Base-by-base conservation (phyloP, 2,329 filamentous ascomycete genomes). In the Ceratocystis colombiana region DNA sequence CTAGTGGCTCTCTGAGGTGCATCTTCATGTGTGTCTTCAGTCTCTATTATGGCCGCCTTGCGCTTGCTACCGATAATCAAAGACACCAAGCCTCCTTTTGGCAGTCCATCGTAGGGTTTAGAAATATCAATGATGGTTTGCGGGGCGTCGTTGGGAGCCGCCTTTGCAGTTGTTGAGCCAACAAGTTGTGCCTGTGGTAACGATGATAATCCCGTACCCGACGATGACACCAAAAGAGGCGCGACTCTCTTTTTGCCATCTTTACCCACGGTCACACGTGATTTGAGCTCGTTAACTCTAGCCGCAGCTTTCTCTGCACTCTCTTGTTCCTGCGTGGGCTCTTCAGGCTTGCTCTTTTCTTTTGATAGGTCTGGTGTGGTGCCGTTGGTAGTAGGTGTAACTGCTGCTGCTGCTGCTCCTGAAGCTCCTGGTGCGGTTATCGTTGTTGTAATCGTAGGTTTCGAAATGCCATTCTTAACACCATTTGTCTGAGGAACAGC, bases 231-330 rank as follows among this genome's bases (percentile, higher is more conserved):
- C 12, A 99, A 80, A 69, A 99, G 80, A 1, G 94, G 94, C 3
- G 91, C 89, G 66, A 99, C 93, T 65, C 94, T 84, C 77, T 99
- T 99, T 77, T 94, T 97, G 37, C 94, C 94, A 70, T 99, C 93
- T 74, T 96, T 97, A 0, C 90, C 96, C 68, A 96, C 87, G 0
- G 93, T 96, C 2, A 97, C 92, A 64, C 94, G 84, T 69, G 93
- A 90, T 76, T 97, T 97, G 69, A 97, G 76, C 71, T 79, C 79
- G 69, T 78, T 80, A 72, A 84, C 79, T 68, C 81, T 76, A 68
- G 83, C 78, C 0, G 78, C 81, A 3, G 77, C 73, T 73, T 84
- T 83, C 69, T 83, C 80, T 0, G 78, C 78, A 7, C 75, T 76
- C 70, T 84, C 81, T 64, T 81, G 77, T 3, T 75, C 74, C 15